Conservation (phyloP, 352 stramenopile genomes). For the Pilasporangium apinafurcum region DNA sequence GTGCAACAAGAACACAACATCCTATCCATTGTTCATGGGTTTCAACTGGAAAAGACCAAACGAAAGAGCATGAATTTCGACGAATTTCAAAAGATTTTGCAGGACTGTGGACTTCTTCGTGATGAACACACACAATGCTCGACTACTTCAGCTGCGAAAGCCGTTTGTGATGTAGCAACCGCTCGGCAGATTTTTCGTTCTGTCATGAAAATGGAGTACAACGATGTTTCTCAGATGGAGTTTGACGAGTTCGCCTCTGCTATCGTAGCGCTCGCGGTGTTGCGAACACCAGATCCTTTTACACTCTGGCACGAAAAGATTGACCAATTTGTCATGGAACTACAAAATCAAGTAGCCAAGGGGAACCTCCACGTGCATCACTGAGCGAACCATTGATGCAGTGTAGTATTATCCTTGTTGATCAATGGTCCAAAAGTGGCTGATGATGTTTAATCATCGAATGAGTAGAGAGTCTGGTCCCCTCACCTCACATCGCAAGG, state of each 20-base stretch:
- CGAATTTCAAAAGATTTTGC: conserved; percentile 36
- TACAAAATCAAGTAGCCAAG: conserved; percentile 6
- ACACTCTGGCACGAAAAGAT: conserved; percentile 46
- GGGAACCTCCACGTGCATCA: conserved; percentile 1
- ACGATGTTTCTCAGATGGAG: conserved; percentile 42
- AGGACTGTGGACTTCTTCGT: conserved; percentile 19
- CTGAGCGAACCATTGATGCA: background rate
- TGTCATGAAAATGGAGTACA: conserved; percentile 47
- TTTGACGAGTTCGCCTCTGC: conserved; percentile 55
- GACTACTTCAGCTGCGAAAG: background rate
- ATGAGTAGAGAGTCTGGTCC: too few relatives aligned
- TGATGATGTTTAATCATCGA: too few relatives aligned
- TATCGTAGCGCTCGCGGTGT: conserved; percentile 34
- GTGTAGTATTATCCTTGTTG: too few relatives aligned
- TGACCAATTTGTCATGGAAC: conserved; percentile 23
- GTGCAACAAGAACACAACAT: too few relatives aligned
- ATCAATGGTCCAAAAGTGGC: too few relatives aligned
- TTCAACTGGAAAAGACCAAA: conserved; percentile 48
- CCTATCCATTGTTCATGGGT: conserved; percentile 11
- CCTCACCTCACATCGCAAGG: too few relatives aligned
- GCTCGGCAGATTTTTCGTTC: conserved; percentile 32
- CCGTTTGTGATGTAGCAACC: background rate
- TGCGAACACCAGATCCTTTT: conserved; percentile 43
- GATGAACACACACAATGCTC: background rate
- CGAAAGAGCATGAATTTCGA: conserved; percentile 44